Base-by-base conservation (phyloP, 2,329 filamentous ascomycete species). In the Apiospora malaysiana region DNA sequence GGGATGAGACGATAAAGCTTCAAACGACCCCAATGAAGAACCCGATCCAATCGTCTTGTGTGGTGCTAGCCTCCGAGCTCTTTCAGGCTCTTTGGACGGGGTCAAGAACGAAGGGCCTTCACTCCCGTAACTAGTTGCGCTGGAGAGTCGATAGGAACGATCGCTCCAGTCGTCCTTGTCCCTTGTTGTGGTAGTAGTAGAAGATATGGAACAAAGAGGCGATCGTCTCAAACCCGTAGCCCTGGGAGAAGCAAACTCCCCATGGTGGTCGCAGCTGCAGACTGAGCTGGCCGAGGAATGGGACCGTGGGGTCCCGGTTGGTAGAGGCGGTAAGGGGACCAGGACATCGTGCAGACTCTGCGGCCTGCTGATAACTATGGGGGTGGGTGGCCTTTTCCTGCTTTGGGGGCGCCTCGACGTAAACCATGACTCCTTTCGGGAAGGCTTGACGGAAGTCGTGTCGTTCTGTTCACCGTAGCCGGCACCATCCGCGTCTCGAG, bases 221-320 rank as follows among this genome's bases (percentile, higher is more conserved):
- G 78, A 78, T 65, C 77, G 78, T 74, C 75, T 77, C 73, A 73
- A 77, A 71, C 77, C 76, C 71, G 75, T 77, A 69, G 79, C 73
- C 23, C 74, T 73, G 43, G 76, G 74, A 32, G 75, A 75, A 69
- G 76, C 76, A 51, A 68, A 74, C 69, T 78, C 78, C 68, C 72
- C 77, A 74, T 81, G 78, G 73, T 78, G 79, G 51, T 85, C 82
- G 70, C 78, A 83, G 73, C 81, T 84, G 74, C 82, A 84, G 75
- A 86, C 83, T 77, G 85, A 87, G 73, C 81, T 84, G 65, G 80
- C 80, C 32, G 85, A 83, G 23, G 83, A 83, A 68, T 68, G 46
- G 56, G 67, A 56, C 71, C 81, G 78, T 63, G 81, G 79, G 16
- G 79, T 81, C 68, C 79, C 79, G 69, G 75, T 79, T n/a, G 81